Percentiles rank a stretch among this genome's conserved stretches.
Conservation (phyloP, 2,329 filamentous ascomycete species). For the Alternaria burnsii region DNA sequence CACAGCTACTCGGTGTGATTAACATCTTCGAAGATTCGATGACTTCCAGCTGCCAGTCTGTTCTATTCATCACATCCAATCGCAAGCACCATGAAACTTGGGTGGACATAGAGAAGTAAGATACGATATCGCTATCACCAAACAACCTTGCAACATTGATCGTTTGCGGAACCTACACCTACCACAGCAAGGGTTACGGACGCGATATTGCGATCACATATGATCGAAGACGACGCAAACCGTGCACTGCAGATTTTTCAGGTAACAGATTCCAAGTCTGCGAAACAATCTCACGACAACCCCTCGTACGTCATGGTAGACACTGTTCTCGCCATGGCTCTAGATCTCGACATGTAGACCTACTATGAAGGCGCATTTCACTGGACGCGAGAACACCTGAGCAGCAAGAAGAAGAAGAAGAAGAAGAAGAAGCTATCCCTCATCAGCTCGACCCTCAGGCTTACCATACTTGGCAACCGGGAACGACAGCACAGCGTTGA, state of each 20-base stretch:
- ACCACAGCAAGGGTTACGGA: not conserved
- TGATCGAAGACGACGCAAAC: not conserved
- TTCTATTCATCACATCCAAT: too few species aligned
- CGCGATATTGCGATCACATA: not conserved
- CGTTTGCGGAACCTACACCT: not conserved
- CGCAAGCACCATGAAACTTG: not conserved
- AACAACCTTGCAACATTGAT: not conserved
- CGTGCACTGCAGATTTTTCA: slow-evolving; percentile 1
- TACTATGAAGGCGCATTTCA: not conserved
- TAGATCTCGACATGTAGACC: not conserved
- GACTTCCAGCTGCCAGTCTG: too few species aligned
- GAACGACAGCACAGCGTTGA: not conserved
- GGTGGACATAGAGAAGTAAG: not conserved
- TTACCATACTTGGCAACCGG: not conserved
- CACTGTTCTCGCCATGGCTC: not conserved
- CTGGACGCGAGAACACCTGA: not conserved
- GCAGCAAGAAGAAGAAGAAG: not conserved
- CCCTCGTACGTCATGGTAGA: not conserved
- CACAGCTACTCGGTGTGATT: too few species aligned
- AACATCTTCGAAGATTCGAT: too few species aligned
- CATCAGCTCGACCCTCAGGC: too few species aligned
- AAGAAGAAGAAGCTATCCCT: not conserved
- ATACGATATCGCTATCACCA: not conserved
- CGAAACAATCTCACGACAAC: not conserved
- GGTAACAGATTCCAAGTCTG: not conserved